Percentiles rank a stretch among this genome's conserved stretches.
phyloP scores from a whole-genome alignment of 1,139 yeast genomes.

The Kodamaea plutei region DNA sequence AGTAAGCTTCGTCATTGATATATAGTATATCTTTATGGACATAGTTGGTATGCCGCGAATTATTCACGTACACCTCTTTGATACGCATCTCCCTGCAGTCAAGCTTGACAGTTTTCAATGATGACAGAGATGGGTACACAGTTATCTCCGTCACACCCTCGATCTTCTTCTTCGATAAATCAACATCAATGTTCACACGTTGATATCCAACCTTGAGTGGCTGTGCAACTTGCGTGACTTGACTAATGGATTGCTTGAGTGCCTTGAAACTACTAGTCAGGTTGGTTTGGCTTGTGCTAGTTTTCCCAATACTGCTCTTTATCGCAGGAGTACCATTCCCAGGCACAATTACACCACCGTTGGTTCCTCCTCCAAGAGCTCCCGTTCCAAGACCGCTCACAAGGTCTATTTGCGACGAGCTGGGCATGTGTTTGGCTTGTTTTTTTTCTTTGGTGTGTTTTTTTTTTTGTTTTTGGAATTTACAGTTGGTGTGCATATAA shows the following conservation, averaged over 20 bases:
- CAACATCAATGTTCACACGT: slow-evolving; percentile 63
- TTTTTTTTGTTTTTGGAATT: too few species aligned
- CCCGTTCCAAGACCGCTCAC: too few species aligned
- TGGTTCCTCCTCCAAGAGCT: too few species aligned
- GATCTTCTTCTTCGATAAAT: slow-evolving; percentile 48
- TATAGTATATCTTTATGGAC: slow-evolving; percentile 37
- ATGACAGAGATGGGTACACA: slow-evolving; percentile 63
- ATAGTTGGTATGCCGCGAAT: slow-evolving; percentile 29
- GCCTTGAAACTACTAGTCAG: background rate
- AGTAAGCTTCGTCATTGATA: slow-evolving; percentile 32
- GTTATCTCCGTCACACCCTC: slow-evolving; percentile 84
- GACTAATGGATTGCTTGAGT: slow-evolving; percentile 1
- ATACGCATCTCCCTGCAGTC: slow-evolving; percentile 81
- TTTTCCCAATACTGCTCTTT: too few species aligned
- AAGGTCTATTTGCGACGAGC: too few species aligned
- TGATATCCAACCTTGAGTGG: slow-evolving; percentile 63
- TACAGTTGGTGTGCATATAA: too few species aligned
- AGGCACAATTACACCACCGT: too few species aligned
- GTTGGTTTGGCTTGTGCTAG: background rate
- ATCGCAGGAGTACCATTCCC: slow-evolving; percentile 1
- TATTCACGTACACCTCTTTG: slow-evolving; percentile 59
- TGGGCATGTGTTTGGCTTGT: too few species aligned
- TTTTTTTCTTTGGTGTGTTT: too few species aligned
- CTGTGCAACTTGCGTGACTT: slow-evolving; percentile 25
- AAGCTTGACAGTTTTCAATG: slow-evolving; percentile 55